Base-by-base conservation (phyloP, 768 basidiomycete genomes). In the Boletus fagicola region DNA sequence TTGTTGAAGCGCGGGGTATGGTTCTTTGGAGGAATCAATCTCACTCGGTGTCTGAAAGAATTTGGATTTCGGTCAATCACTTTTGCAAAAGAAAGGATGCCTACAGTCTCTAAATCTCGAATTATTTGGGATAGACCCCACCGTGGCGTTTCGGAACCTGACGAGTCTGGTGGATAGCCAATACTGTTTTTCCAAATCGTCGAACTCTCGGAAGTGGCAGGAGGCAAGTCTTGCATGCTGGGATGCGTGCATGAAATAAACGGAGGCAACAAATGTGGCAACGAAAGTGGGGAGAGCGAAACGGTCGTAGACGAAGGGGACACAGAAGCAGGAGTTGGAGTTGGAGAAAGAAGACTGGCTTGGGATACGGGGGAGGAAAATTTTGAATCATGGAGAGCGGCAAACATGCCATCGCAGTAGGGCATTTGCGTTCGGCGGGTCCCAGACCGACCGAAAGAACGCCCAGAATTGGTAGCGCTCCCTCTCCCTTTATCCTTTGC, bases 391-490 rank as follows among this genome's bases (percentile, higher is more conserved):
- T 43, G 53, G 15, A 62, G 46, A 24, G 58, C 54, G 6, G 52
- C 51, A 45, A 63, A 65, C 57, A 58, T 62, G 52, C 54, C 43
- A 6, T 61, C 60, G 28, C 49, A 56, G 53, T 60, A 60, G n/a
- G 53, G 56, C 7, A 43, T 43, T 45, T 47, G 70, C 31, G 59
- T 55, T 65, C 69, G 74, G 30, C 60, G 53, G 51, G 71, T 73
- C 57, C 74, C 66, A 28, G 51, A 62, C 16, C 74, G 71, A n/a
- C 69, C 61, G 18, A 69, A 66, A 20, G 78, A 69, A n/a, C 75
- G 73, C 5, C 75, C 75, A 26, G 58, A 45, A 43, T 75, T 68
- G 6, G 63, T 59, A 16, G 69, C 50, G 53, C 61, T 77, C 75
- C 26, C 77, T 65, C 44, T 75, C 43, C 57, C 65, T 63, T 76